phyloP scores from a whole-genome alignment of 1,284 basidiomycete genomes.

The Pseudozyma hubeiensis region DNA sequence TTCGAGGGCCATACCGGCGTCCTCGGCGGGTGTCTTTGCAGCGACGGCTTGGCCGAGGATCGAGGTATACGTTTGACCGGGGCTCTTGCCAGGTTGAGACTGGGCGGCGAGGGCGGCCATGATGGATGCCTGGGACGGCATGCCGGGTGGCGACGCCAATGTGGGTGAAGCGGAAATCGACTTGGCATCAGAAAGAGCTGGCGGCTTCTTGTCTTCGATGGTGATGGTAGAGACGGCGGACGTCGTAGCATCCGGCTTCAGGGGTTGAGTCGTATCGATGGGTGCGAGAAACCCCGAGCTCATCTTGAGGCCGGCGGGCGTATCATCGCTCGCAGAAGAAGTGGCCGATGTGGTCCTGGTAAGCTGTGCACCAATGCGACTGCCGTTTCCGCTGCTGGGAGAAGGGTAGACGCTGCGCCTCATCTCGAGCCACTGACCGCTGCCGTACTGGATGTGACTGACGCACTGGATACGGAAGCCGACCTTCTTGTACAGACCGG shows the following conservation, averaged over 20 bases:
- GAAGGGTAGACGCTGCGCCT: slow-evolving; percentile 53
- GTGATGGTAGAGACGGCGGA: slow-evolving; percentile 6
- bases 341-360: slow-evolving; percentile 34
- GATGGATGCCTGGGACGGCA: slow-evolving; percentile 52
- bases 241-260: neutral
- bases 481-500: slow-evolving; percentile 56
- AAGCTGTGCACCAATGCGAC: slow-evolving; percentile 25
- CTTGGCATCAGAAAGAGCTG: slow-evolving; percentile 3
- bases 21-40: slow-evolving; percentile 64
- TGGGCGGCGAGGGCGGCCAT: slow-evolving; percentile 55
- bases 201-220: slow-evolving; percentile 1
- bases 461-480: slow-evolving; percentile 59
- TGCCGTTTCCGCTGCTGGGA: slow-evolving; percentile 21
- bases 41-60: slow-evolving; percentile 66
- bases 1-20: slow-evolving; percentile 61
- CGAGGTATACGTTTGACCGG: slow-evolving; percentile 49
- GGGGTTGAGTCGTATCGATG: neutral
- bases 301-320: slow-evolving; percentile 21
- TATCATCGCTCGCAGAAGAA: slow-evolving; percentile 32
- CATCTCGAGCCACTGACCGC: slow-evolving; percentile 65
- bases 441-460: slow-evolving; percentile 60
- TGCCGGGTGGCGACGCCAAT: slow-evolving; percentile 32
- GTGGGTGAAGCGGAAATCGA: slow-evolving; percentile 7
- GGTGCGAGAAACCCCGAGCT: neutral
- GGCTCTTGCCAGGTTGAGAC: slow-evolving; percentile 39